Base-by-base conservation (phyloP, 1,284 basidiomycete genomes). In the Leccinum subfulvum region DNA sequence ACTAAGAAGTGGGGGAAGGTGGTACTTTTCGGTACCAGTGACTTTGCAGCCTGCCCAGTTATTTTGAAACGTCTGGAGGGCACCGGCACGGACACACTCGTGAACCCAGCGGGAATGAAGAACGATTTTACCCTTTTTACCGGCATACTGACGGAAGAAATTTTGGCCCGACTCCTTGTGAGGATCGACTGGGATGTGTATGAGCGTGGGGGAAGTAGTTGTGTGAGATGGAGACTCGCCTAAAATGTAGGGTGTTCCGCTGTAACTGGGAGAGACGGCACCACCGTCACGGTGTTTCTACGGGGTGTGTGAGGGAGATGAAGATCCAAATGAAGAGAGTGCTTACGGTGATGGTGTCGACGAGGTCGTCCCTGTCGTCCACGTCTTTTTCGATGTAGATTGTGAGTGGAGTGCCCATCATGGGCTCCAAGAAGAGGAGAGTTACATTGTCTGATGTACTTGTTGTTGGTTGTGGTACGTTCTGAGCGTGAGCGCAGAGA, bases 341-440 rank as follows among this genome's bases (percentile, higher is more conserved):
- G 64, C 84, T 70, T 71, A 91, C 91, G 60, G 79, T 79, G 68
- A 93, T 82, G 64, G 90, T 77, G 59, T 85, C 82, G 39, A 83
- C 79, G 59, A 93, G 77, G 59, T 74, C 69, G 33, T 88, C 85
- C 70, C 84, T 84, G 76, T 91, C 85, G 35, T 83, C 79, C 35
- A 93, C 88, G 61, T 92, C 90, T 68, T 90, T 89, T 70, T 91
- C 89, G 68, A 93, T 81, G 77, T 89, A 93, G 65, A 92, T 81
- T 23, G 82, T 75, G 58, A 93, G 82, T 1, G 90, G 86, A 1
- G 81, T 84, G 69, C 91, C 91, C 75, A 90, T 83, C 83, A 90
- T 87, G 66, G 88, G 89, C 73, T 93, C 91, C 61, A 90, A 77
- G 71, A 93, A 93, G 62, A 92, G 80, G 41, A 75, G 74, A 61